Base-by-base conservation (phyloP, 768 basidiomycete species). In the Cystofilobasidium macerans region DNA sequence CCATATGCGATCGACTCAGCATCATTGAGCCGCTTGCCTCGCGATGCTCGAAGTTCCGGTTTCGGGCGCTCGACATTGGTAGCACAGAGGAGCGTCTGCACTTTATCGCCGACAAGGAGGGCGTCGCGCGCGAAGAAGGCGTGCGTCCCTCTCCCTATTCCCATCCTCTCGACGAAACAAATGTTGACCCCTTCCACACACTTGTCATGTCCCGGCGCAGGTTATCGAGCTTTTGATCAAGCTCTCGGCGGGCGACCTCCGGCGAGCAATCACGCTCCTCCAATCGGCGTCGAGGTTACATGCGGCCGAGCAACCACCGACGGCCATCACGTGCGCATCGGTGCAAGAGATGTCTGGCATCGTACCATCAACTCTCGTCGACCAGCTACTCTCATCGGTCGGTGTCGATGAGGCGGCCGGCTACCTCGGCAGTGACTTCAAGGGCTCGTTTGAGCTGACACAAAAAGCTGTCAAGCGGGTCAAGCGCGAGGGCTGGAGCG, bases 21-120 rank as follows among this genome's bases (percentile, higher is more conserved):
- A 99, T 99, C 68, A 99, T 99, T 64, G 95, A 99, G 74, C 95
- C 95, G 0, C 82, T 99, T 30, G 90, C 95, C 26, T 97, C 93
- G n/a, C 86, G 95, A 61, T 99, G 95, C 77, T 94, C 91, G 56
- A 99, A 99, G 78, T 99, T 99, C 78, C 86, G 95, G 45, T 99
- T 99, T 78, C 90, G 88, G 14, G 89, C 95, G 2, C 81, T 99
- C 30, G 92, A 93, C 74, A 77, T 84, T 20, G 75, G 79, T 18
- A 91, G 91, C 11, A 86, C 91, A 6, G 81, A 84, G 45, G 75
- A 81, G 18, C 83, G 95, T 59, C 81, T 99, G 11, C 78, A 82
- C 51, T 81, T 89, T 72, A 94, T 99, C 61, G 90, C 92, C 0
- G 72, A 80, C 36, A 79, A 82, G 35, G 95, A 99, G 77, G 77